A percentile compares a stretch with the other conserved stretches of the same genome.
Conservation (phyloP, 108 stramenopile species). For the Epithemia pelagica region DNA sequence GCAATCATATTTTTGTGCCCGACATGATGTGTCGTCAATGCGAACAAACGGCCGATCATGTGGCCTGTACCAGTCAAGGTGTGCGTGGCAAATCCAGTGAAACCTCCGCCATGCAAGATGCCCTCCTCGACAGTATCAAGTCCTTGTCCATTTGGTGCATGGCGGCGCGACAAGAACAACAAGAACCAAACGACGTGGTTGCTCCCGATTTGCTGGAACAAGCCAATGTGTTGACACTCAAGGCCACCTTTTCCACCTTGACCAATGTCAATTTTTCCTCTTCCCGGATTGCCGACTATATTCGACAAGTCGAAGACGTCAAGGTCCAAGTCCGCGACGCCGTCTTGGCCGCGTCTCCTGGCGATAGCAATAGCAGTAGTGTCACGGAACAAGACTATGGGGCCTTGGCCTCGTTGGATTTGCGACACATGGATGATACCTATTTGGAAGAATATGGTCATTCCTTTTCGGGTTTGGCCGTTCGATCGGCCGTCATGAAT, state of each 20-base stretch:
- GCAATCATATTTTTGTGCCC: slow-evolving; percentile 15
- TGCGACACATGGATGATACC: slow-evolving; percentile 17
- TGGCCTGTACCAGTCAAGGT: slow-evolving; percentile 64
- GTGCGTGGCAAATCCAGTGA: slow-evolving; percentile 65
- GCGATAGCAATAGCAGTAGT: too few relatives aligned
- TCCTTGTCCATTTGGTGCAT: slow-evolving; percentile 42
- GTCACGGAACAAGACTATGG: slow-evolving; percentile 16
- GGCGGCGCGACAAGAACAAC: slow-evolving; percentile 47
- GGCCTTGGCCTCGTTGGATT: slow-evolving; percentile 26
- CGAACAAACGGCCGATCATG: slow-evolving; percentile 68
- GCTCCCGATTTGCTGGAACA: slow-evolving; percentile 15
- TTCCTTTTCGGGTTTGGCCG: slow-evolving; percentile 32
- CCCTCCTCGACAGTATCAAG: slow-evolving; percentile 49
- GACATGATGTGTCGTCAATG: slow-evolving; percentile 83
- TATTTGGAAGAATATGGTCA: slow-evolving; percentile 55
- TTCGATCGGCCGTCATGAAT: slow-evolving; percentile 39
- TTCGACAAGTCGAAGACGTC: slow-evolving; percentile 40
- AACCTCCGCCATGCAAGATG: slow-evolving; percentile 57
- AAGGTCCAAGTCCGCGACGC: slow-evolving; percentile 32
- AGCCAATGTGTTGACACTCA: slow-evolving; percentile 62
- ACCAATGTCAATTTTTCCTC: slow-evolving; percentile 84
- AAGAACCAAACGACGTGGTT: slow-evolving; percentile 20
- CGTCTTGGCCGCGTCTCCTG: slow-evolving; percentile 17
- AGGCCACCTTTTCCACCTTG: slow-evolving; percentile 58
- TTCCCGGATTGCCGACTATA: slow-evolving; percentile 55